These are phyloP conservation scores for Brachypodium distachyon DNA, from an alignment of 202 grass and related monocot species.

Conservation along the genomic window DNA sequence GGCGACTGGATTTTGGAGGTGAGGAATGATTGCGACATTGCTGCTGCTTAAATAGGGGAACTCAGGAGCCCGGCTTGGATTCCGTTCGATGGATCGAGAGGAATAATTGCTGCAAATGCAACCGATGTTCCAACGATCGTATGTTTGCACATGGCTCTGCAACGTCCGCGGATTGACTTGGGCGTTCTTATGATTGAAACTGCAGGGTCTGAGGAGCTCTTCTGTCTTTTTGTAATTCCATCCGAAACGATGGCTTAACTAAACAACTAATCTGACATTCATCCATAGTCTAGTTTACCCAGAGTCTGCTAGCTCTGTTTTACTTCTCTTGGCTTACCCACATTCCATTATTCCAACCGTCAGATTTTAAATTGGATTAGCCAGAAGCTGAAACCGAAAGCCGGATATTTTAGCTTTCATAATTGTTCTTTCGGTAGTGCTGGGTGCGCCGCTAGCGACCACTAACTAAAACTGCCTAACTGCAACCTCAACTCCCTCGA, in stretches of 20 bases:
- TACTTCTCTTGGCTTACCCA: not conserved
- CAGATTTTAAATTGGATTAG: not conserved
- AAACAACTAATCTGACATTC: not conserved
- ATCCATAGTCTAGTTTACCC: not conserved
- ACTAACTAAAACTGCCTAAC: not conserved
- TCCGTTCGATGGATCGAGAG: not conserved
- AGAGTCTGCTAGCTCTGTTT: not conserved
- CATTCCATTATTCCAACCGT: not conserved
- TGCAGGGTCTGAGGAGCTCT: not conserved
- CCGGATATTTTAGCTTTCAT: not conserved
- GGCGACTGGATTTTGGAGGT: not conserved
- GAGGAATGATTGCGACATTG: not conserved
- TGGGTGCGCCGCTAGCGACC: not conserved
- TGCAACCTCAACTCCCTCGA: not conserved
- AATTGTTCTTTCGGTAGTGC: not conserved
- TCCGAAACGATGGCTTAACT: not conserved
- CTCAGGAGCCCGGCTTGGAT: not conserved
- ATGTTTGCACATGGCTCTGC: constrained; percentile 8
- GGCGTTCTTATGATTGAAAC: not conserved
- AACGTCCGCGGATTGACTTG: not conserved
- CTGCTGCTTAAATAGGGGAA: constrained; percentile 12
- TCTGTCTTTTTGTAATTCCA: not conserved
- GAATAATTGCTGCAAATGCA: not conserved
- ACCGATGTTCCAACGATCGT: not conserved
- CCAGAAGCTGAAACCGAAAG: not conserved